Base-by-base conservation (phyloP, 2,329 filamentous ascomycete species). In the Scolecobasidium constrictum region DNA sequence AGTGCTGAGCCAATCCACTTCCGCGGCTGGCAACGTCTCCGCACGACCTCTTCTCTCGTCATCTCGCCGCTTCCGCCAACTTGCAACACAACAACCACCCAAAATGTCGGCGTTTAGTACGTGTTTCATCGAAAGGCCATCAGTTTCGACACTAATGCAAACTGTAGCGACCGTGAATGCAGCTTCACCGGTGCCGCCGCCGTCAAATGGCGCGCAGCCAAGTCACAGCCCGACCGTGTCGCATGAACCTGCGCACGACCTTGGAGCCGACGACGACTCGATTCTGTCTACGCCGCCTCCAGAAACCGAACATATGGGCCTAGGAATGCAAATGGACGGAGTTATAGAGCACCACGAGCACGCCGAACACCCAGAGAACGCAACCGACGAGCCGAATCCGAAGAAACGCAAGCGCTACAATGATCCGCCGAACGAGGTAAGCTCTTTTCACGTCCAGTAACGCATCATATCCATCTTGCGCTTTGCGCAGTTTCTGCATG, bases 41-140 rank as follows among this genome's bases (percentile, higher is more conserved):
- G n/a, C n/a, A n/a, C n/a, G n/a, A n/a, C n/a, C n/a, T n/a, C n/a
- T n/a, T n/a, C n/a, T n/a, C n/a, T n/a, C n/a, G n/a, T n/a, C n/a
- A n/a, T n/a, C n/a, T n/a, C n/a, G n/a, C n/a, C n/a, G n/a, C n/a
- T n/a, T n/a, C n/a, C n/a, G n/a, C n/a, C n/a, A n/a, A n/a, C n/a
- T n/a, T n/a, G n/a, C n/a, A n/a, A n/a, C n/a, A n/a, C n/a, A n/a
- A 78, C 54, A 59, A 57, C 44, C 78, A 75, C 56, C 81, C 75
- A 31, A 31, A 7, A 31, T 31, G 26, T 31, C 26, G 9, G 26
- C 26, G 9, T 31, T 31, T n/a, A 31, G 26, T 31, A 31, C 26
- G 26, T 31, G 9, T 31, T 31, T 31, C 26, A 31, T 31, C 26
- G 26, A 7, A n/a, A n/a, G n/a, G n/a, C n/a, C n/a, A n/a, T n/a